Evolutionary conservation across 208 protist species (phyloP), one percentile per base, ranked within the genome.

Genomic region (Blastocrithidia nonstop): DNA sequence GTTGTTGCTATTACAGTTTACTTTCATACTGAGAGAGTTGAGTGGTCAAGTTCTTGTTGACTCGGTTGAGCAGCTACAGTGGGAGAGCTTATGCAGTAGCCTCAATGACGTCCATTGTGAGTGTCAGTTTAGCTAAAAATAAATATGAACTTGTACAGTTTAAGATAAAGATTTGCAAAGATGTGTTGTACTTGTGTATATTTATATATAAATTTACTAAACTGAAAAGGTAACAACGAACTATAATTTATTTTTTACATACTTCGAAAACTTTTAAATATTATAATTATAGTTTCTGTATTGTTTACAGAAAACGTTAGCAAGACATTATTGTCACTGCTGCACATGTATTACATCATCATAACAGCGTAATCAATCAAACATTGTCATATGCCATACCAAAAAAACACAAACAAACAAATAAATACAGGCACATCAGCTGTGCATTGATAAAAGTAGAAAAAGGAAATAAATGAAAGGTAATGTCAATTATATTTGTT

Each of bases 1-100:
- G 43, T 69, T 66, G 11, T 84, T 61, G 20, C 82, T 66, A 3
- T n/a, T n/a, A n/a, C n/a, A 75, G 50, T 43, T 79, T 57, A 45
- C 71, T 41, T 45, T 90, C 71, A 29, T 40, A 60, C 44, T 66
- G 76, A 17, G 79, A 77, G n/a, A 89, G 57, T 66, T 92, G 75
- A 7, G 68, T 71, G 0, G 66, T 81, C 13, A 94, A 63, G 52
- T 88, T 71, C 48, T 83, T 87, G 58, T 94, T 91, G 5, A 60
- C 69, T n/a, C 61, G 70, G 48, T 88, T 91, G 19, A 94, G 64
- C 53, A 89, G 50, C 44, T 88, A 66, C 29, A 79, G 56, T 38
- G 85, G 85, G 21, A 94, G 69, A 32, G 71, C 74, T 62, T 91
- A 77, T 13, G 70, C 68, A 6, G 69, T 79, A n/a, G 75, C 77